A percentile compares a stretch with the other conserved stretches of the same genome.
These are phyloP conservation scores for Cladosporium sp. DNA, from an alignment of 2,329 filamentous ascomycete genomes.

Conservation along the genomic window DNA sequence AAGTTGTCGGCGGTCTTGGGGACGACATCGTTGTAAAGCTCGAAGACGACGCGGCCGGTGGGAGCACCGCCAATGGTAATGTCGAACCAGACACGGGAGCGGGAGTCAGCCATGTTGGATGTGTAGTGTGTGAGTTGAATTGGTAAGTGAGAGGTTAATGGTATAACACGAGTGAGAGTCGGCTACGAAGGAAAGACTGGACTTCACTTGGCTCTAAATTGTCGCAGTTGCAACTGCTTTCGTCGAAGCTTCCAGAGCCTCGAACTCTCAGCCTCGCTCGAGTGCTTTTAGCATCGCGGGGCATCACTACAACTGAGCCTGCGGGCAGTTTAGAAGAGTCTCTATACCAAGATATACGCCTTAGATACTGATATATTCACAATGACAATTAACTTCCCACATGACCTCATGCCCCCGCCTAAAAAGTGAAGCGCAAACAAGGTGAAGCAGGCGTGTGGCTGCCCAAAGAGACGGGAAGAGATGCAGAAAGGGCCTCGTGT, in stretches of 20 bases:
- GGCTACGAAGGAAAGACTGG: neutral
- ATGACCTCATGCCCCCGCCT: conserved; percentile 12
- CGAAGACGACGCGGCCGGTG: conserved; percentile 80
- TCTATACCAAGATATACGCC: neutral
- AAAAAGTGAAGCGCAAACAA: conserved; percentile 7
- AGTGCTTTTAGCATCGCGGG: neutral
- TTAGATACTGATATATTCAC: neutral
- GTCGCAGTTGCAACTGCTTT: neutral
- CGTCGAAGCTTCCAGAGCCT: conserved; percentile 21
- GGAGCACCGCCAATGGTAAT: conserved; percentile 75
- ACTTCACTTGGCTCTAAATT: neutral
- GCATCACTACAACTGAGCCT: neutral
- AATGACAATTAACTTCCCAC: neutral
- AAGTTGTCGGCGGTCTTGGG: conserved; percentile 98
- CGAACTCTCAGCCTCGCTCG: conserved; percentile 4
- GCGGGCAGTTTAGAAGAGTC: neutral
- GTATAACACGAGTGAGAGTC: neutral
- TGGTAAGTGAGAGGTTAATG: neutral
- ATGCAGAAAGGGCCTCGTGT: neutral
- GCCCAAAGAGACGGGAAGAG: neutral
- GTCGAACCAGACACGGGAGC: conserved; percentile 90
- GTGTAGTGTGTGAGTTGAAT: neutral
- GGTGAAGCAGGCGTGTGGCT: neutral
- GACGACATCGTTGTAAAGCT: conserved; percentile 71
- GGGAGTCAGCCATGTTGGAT: conserved; percentile 42